Evolutionary conservation across 2,329 filamentous ascomycete genomes (phyloP), one percentile per base, ranked within the genome.

Genomic region (Talaromyces sp.): DNA sequence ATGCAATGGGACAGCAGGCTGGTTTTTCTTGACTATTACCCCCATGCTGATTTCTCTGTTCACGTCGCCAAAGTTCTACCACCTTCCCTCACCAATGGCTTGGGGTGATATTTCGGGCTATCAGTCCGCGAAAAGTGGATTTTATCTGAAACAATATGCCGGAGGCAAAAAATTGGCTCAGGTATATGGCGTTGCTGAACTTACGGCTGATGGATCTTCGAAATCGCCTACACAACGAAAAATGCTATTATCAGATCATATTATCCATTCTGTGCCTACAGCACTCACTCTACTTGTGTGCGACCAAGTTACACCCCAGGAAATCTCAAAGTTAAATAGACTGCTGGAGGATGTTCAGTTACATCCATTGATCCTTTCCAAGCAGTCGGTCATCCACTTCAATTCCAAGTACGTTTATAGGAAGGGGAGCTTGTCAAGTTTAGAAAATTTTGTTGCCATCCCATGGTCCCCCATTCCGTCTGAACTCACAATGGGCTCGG

Each of bases 91-190:
- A 1, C 23, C 36, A 12, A 52, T 59, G 28, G 31, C 28, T 47
- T 16, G 57, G 18, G 18, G 6, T 9, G 53, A 55, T 18, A 33
- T 31, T 16, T 36, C 10, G 8, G 53, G 53, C 23, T 55, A 55
- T 23, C 28, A 18, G 18, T 34, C 10, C 1, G 14, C 31, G 28
- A 55, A 55, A 34, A 31, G 23, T n/a, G 57, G 57, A 4, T 54
- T 52, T 12, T 60, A 31, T 44, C 50, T 60, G 28, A 28, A n/a
- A 18, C 31, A 60, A 8, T 54, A 54, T 42, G 57, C 36, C 12
- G 57, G 57, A 8, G 57, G 57, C 16, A 44, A 33, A 33, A 60
- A 60, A 28, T 7, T 55, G 18, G 57, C 57, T n/a, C 57, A 60
- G 9, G 16, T 50, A 3, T 50, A 50, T 50, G 44, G 44, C 44